A percentile compares a stretch with the other conserved stretches of the same genome.
These are phyloP conservation scores for Boletus tomentosulus DNA, from an alignment of 768 basidiomycete genomes.

Conservation along the genomic window DNA sequence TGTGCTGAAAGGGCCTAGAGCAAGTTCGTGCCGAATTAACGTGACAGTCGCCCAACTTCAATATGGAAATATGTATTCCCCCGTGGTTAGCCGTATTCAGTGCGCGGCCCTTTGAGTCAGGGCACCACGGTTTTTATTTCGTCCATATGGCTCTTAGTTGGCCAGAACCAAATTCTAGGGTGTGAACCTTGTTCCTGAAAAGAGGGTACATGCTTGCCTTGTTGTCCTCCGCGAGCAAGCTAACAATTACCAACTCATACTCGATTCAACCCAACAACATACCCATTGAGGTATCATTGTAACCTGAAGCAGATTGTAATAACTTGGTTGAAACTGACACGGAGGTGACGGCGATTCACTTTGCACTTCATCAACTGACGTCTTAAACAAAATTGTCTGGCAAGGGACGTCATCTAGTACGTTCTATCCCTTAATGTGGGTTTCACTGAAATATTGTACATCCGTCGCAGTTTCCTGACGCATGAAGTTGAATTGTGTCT, in stretches of 20 bases:
- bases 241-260: not conserved
- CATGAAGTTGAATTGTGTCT: not conserved
- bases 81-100: not conserved
- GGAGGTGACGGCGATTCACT: not conserved
- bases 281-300: too few relatives aligned
- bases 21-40: not conserved
- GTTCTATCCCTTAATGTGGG: not conserved
- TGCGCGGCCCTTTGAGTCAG: not conserved
- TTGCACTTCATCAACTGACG: not conserved
- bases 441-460: not conserved
- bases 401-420: not conserved
- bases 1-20: not conserved
- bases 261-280: not conserved
- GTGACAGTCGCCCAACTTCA: not conserved
- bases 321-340: not conserved
- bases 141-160: not conserved
- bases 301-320: not conserved
- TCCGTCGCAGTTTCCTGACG: not conserved
- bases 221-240: not conserved
- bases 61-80: not conserved
- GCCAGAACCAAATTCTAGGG: not conserved
- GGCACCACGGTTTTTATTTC: not conserved
- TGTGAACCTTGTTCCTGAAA: not conserved
- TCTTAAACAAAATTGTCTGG: not conserved
- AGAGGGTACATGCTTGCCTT: not conserved